These are phyloP conservation scores for Claviceps sp. DNA, from an alignment of 2,329 filamentous ascomycete genomes.

Conservation along the genomic window DNA sequence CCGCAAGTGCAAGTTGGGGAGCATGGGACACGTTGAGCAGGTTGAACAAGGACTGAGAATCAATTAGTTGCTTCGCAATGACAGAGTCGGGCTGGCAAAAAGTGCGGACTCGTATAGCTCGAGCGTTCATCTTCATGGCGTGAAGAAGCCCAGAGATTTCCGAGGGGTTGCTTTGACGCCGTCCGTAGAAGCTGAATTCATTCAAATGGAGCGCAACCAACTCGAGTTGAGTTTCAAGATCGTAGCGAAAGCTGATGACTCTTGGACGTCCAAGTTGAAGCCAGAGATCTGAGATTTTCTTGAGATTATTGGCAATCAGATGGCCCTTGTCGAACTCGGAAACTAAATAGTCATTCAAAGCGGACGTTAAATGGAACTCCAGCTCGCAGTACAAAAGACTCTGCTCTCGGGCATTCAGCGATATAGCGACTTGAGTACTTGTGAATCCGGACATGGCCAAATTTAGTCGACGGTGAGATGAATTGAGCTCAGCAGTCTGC, in stretches of 20 bases:
- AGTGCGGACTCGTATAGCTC: constrained; percentile 38
- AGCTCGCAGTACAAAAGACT: constrained; percentile 46
- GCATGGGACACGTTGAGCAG: constrained; percentile 31
- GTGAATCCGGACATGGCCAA: not conserved
- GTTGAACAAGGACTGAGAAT: constrained; percentile 36
- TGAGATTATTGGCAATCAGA: constrained; percentile 36
- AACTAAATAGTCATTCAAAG: constrained; percentile 38
- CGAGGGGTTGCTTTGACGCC: constrained; percentile 25
- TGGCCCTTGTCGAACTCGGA: constrained; percentile 42
- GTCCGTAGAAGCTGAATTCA: constrained; percentile 42
- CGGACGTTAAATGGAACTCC: constrained; percentile 38
- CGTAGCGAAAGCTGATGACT: constrained; percentile 44
- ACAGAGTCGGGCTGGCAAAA: constrained; percentile 46
- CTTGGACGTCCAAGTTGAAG: constrained; percentile 36
- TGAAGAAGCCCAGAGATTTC: constrained; percentile 35
- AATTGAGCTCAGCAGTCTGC: constrained; percentile 22
- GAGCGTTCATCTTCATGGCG: constrained; percentile 38
- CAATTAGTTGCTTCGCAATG: constrained; percentile 43
- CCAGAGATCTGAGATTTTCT: constrained; percentile 39
- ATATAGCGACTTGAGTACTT: constrained; percentile 28
- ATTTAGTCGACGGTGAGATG: constrained; percentile 3
- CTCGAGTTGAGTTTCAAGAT: constrained; percentile 47
- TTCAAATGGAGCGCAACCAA: constrained; percentile 35
- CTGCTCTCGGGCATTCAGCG: constrained; percentile 41
- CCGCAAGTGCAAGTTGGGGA: constrained; percentile 32